Percentiles rank a stretch among this genome's conserved stretches.
These are phyloP conservation scores for Penicillium roqueforti DNA, from an alignment of 495 filamentous ascomycete species.

Conservation along the genomic window DNA sequence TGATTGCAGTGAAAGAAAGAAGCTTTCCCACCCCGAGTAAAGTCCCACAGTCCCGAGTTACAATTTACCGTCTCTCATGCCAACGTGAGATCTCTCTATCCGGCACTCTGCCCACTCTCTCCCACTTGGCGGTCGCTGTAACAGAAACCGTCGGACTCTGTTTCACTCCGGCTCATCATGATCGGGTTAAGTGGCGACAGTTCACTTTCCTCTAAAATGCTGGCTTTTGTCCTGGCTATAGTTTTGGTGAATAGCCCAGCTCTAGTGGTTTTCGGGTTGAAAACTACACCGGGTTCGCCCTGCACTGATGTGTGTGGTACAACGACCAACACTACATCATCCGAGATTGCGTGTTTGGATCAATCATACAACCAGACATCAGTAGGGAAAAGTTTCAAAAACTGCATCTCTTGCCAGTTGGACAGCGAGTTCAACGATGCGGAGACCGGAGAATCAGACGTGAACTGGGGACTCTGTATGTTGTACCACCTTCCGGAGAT, in stretches of 20 bases:
- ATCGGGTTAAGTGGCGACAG: slow-evolving; percentile 8
- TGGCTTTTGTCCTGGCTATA: slow-evolving; percentile 9
- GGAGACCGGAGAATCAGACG: slow-evolving; percentile 47
- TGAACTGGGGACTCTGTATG: slow-evolving; percentile 60
- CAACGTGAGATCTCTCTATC: slow-evolving; percentile 14
- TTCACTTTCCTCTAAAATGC: slow-evolving; percentile 5
- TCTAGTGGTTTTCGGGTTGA: slow-evolving; percentile 23
- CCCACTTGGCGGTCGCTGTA: slow-evolving; percentile 7
- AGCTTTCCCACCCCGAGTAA: slow-evolving; percentile 18
- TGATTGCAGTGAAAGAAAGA: slow-evolving; percentile 28
- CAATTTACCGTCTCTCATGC: slow-evolving; percentile 17
- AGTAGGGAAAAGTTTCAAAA: slow-evolving; percentile 49
- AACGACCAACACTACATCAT: slow-evolving; percentile 42
- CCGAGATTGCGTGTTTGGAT: slow-evolving; percentile 55
- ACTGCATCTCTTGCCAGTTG: slow-evolving; percentile 56
- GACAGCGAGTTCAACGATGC: slow-evolving; percentile 49
- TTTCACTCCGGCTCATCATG: slow-evolving; percentile 15
- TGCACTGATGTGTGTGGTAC: slow-evolving; percentile 48
- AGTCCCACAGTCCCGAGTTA: background rate
- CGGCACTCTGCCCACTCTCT: slow-evolving; percentile 13
- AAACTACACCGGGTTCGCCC: slow-evolving; percentile 47
- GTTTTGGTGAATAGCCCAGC: slow-evolving; percentile 20
- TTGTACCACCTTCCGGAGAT: slow-evolving; percentile 3
- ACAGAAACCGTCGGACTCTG: slow-evolving; percentile 5
- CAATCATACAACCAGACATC: slow-evolving; percentile 37